Evolutionary conservation across 305 asterid genomes (phyloP), one percentile per base, ranked within the genome.

Genomic region (Fraxinus greggii): DNA sequence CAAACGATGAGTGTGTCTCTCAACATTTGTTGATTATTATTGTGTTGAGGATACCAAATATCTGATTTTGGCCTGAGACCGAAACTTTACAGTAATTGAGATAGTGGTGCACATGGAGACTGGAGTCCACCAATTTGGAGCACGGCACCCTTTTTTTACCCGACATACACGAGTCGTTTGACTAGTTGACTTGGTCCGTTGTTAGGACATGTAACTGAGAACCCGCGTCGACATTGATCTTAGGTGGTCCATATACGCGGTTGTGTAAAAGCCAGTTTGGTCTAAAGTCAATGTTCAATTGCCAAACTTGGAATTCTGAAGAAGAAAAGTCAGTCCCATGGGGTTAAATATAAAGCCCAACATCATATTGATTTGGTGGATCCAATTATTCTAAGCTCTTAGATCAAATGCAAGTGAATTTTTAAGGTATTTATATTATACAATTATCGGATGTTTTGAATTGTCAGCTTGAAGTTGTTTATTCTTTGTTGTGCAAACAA

Each of bases 131-230:
- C 75, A 78, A 23, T 32, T 48, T 42, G 3, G 28, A n/a, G 63
- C 72, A 21, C 69, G 69, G 24, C 65, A 23, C 35, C 69, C 48
- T 32, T 26, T 12, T 4, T n/a, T 36, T 72, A 72, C 82, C 69
- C 76, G 56, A 38, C 40, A n/a, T 7, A 56, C 63, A 7, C 33
- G 81, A 5, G 36, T 8, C 2, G 54, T 32, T 83, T 75, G 86
- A 79, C 83, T 61, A 9, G 31, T 74, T 40, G 83, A 83, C 80
- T 79, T 31, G 32, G 73, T 65, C 73, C n/a, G 15, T 8, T 19
- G 9, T 0, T 65, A 4, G 72, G 8, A 6, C 40, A 6, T 5
- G 48, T 5, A 7, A 63, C 24, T 24, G 1, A 1, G 31, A 63
- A 23, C 32, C 72, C 4, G 7, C 72, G 72, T 63, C 33, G 10